Base-by-base conservation (phyloP, 179 eudicot species). In the Drosera spatulata region DNA sequence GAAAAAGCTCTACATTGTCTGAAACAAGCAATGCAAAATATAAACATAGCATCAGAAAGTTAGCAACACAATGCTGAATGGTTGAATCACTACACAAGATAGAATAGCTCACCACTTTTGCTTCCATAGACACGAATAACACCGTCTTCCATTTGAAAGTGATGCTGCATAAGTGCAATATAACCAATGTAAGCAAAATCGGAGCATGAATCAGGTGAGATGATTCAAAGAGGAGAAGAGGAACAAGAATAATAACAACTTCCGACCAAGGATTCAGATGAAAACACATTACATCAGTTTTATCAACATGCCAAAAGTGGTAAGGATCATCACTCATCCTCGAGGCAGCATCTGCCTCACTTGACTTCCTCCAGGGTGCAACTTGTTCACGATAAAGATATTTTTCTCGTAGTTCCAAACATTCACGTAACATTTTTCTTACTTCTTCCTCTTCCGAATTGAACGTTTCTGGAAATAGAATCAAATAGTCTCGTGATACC, bases 381-480 rank as follows among this genome's bases (percentile, higher is more conserved):
- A 73, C 66, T 45, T 69, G 41, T 72, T 84, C 95, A 75, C 72
- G 71, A 69, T 70, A 86, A 46, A 86, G 71, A 73, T 86, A 86
- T 14, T 68, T 72, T 69, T 86, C 90, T 65, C 90, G 75, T 53
- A 90, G 73, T 65, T 78, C 83, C 71, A 88, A 75, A 73, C 94
- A 85, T 69, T 85, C 94, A 60, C 78, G 84, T 49, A 91, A 69
- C 87, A 88, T 71, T 73, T 70, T 83, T 70, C 86, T 67, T 50
- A 83, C 93, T 71, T 91, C 97, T 66, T 80, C 91, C 68, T 85
- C 97, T 80, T 91, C 97, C 71, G 69, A 59, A 61, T 56, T 77
- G 52, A 71, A 56, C 13, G 95, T 77, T 55, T 77, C 95, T 89
- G 68, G 9, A 49, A 61, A 55, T 51, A 82, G 6, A 66, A 49